Conservation (phyloP, 768 basidiomycete species). For the Xerocomellus chrysenteron region DNA sequence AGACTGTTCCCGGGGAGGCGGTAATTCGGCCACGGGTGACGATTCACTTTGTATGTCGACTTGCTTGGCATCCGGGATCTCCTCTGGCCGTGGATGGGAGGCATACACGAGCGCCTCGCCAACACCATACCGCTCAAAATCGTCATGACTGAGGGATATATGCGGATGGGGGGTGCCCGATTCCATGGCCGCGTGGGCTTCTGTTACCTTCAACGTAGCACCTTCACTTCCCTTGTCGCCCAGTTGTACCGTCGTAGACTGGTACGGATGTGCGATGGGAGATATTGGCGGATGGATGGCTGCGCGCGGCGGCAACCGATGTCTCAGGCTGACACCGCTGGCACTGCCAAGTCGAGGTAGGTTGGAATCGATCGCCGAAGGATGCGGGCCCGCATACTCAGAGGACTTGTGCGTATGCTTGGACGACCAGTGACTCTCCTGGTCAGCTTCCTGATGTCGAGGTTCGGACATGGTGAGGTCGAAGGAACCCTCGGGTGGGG, state of each 20-base stretch:
- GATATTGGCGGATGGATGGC: constrained; percentile 18
- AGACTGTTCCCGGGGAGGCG: neutral
- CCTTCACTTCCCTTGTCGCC: neutral
- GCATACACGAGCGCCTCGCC: constrained; percentile 61
- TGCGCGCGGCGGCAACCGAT: constrained; percentile 37
- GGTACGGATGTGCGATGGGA: constrained; percentile 33
- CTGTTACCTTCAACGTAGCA: neutral
- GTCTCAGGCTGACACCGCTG: constrained; percentile 35
- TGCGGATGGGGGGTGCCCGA: constrained; percentile 9
- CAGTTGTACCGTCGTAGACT: neutral
- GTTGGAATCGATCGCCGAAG: constrained; percentile 28
- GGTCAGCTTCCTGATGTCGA: neutral
- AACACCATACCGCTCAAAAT: constrained; percentile 54
- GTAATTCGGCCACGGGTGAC: neutral
- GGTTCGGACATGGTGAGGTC: constrained; percentile 13
- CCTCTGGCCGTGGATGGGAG: constrained; percentile 14
- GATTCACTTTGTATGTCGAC: neutral
- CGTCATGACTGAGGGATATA: constrained; percentile 26
- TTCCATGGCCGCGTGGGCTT: neutral
- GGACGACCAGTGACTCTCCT: constrained; percentile 7
- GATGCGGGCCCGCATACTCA: constrained; percentile 43
- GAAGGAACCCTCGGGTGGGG: constrained; percentile 29
- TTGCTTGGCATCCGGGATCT: neutral
- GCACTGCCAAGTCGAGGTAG: constrained; percentile 12
- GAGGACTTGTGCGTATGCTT: constrained; percentile 27